Percentiles rank a stretch among this genome's conserved stretches.
phyloP scores from a whole-genome alignment of 345 rosid genomes.

The Melaleuca quinquenervia region DNA sequence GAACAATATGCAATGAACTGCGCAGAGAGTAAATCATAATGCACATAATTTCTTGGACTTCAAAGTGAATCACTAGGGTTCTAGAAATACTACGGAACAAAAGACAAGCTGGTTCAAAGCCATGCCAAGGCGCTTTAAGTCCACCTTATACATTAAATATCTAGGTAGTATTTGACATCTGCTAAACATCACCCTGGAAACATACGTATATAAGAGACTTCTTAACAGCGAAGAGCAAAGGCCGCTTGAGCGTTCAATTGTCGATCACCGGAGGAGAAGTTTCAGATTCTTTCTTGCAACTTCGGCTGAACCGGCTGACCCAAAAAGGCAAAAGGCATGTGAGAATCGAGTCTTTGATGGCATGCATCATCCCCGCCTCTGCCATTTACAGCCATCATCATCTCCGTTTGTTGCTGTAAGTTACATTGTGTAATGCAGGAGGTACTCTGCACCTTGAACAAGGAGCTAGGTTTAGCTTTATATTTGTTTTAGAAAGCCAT shows the following conservation, averaged over 20 bases:
- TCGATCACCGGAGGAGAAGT: background rate
- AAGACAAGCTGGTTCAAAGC: background rate
- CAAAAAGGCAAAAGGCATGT: background rate
- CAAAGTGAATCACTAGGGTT: background rate
- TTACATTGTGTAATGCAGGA: background rate
- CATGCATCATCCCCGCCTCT: background rate
- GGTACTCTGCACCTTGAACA: background rate
- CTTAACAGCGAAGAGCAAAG: background rate
- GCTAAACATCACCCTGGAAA: background rate
- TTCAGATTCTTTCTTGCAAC: background rate
- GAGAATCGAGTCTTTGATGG: background rate
- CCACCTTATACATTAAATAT: background rate
- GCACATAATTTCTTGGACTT: background rate
- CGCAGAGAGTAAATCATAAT: background rate
- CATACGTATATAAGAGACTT: background rate
- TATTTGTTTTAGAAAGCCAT: background rate
- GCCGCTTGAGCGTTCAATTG: background rate
- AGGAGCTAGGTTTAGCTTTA: background rate
- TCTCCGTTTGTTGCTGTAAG: background rate
- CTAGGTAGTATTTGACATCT: background rate
- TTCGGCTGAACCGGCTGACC: background rate
- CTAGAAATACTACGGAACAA: background rate
- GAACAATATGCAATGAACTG: background rate
- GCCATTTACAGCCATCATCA: background rate
- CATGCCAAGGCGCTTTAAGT: background rate